These are phyloP conservation scores for Ceriops zippeliana DNA, from an alignment of 345 rosid species.

Conservation along the genomic window DNA sequence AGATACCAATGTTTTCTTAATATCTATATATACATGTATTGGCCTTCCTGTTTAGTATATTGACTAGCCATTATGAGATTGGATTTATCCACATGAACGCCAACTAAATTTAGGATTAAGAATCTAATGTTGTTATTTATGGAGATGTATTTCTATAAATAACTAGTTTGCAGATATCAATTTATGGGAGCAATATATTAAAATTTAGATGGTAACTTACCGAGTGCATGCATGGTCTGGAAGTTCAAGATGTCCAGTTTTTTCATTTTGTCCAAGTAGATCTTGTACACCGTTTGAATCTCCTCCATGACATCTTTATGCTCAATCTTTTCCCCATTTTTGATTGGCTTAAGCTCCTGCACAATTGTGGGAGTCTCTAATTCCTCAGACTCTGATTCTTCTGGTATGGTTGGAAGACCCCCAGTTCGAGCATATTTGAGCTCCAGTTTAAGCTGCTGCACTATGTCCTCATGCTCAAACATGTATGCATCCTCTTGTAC, in stretches of 20 bases:
- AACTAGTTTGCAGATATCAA: too few species aligned
- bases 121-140: too few species aligned
- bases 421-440: conserved; percentile 55
- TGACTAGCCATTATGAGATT: too few species aligned
- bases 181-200: too few species aligned
- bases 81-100: too few species aligned
- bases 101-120: too few species aligned
- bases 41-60: too few species aligned
- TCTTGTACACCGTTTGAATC: conserved; percentile 63
- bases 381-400: conserved; percentile 54
- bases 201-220: conserved; percentile 30
- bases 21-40: too few species aligned
- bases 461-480: conserved; percentile 51
- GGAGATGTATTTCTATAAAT: too few species aligned
- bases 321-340: conserved; percentile 44
- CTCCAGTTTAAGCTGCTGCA: conserved; percentile 63
- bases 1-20: too few species aligned
- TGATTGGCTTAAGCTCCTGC: conserved; percentile 50
- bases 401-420: conserved; percentile 75
- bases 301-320: conserved; percentile 46
- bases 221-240: conserved; percentile 68
- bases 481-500: conserved; percentile 34
- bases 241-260: conserved; percentile 67
- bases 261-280: conserved; percentile 61
- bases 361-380: conserved; percentile 22